These are phyloP conservation scores for Ascochyta rabiei DNA, from an alignment of 2,329 filamentous ascomycete genomes.

Conservation along the genomic window DNA sequence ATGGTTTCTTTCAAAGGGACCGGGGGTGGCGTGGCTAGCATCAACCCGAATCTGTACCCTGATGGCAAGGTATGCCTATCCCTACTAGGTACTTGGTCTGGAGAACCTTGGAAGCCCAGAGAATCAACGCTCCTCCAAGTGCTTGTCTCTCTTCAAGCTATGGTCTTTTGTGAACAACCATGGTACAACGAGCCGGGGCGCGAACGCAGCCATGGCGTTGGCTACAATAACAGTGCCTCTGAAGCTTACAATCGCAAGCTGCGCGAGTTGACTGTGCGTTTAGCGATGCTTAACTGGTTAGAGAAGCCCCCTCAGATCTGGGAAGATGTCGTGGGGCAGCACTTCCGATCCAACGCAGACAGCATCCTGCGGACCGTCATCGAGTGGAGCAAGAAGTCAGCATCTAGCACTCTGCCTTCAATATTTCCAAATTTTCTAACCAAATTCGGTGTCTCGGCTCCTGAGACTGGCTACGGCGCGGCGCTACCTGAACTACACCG, in stretches of 20 bases:
- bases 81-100: slow-evolving; percentile 49
- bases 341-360: slow-evolving; percentile 34
- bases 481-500: background rate
- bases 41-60: slow-evolving; percentile 61
- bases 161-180: slow-evolving; percentile 62
- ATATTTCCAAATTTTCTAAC: background rate
- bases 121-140: slow-evolving; percentile 60
- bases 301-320: slow-evolving; percentile 26
- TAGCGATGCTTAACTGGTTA: slow-evolving; percentile 45
- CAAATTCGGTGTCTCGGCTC: background rate
- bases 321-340: slow-evolving; percentile 31
- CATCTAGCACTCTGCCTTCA: background rate
- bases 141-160: slow-evolving; percentile 62
- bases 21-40: slow-evolving; percentile 46
- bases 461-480: background rate
- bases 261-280: slow-evolving; percentile 34
- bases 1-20: slow-evolving; percentile 55
- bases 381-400: slow-evolving; percentile 23
- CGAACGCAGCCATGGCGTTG: slow-evolving; percentile 20
- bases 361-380: slow-evolving; percentile 31
- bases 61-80: slow-evolving; percentile 51
- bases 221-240: slow-evolving; percentile 11
- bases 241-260: slow-evolving; percentile 36
- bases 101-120: slow-evolving; percentile 53
- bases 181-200: slow-evolving; percentile 61